Conservation (phyloP, 116 monocot genomes). For the Posidonia oceanica region DNA sequence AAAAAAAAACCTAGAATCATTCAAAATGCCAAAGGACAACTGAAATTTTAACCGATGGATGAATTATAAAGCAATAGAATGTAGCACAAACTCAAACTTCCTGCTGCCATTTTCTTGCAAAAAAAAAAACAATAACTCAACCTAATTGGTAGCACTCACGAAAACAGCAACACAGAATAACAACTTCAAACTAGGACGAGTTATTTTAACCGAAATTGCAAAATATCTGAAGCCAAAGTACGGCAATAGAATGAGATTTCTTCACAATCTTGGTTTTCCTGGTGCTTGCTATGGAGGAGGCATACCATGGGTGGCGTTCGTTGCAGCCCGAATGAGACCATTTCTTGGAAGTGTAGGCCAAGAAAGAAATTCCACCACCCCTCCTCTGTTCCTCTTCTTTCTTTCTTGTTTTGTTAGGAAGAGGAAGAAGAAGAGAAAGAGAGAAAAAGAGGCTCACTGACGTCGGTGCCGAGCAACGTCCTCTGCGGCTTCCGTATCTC, state of each 20-base stretch:
- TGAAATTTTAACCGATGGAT: too few relatives aligned
- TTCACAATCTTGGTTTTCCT: neutral
- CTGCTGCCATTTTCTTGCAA: neutral
- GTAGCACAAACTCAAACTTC: neutral
- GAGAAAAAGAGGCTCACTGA: too few relatives aligned
- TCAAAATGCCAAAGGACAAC: too few relatives aligned
- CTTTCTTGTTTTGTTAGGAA: too few relatives aligned
- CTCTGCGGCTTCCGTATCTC: too few relatives aligned
- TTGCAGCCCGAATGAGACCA: constrained; percentile 22
- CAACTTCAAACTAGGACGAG: constrained; percentile 6
- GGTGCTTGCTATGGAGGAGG: neutral
- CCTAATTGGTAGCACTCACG: too few relatives aligned
- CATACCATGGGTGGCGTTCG: constrained; percentile 3
- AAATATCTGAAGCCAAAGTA: neutral
- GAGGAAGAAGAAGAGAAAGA: too few relatives aligned
- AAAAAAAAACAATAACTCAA: neutral
- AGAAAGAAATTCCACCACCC: constrained; percentile 39
- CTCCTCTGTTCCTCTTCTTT: too few relatives aligned
- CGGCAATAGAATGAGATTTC: constrained; percentile 2
- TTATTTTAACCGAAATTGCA: neutral
- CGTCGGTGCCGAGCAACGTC: too few relatives aligned
- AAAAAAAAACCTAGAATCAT: too few relatives aligned
- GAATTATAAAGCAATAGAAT: neutral
- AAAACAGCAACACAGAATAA: neutral
- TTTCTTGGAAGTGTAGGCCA: constrained; percentile 31